Base-by-base conservation (phyloP, 2,329 filamentous ascomycete genomes). In the Fusarium sarcochroum region DNA sequence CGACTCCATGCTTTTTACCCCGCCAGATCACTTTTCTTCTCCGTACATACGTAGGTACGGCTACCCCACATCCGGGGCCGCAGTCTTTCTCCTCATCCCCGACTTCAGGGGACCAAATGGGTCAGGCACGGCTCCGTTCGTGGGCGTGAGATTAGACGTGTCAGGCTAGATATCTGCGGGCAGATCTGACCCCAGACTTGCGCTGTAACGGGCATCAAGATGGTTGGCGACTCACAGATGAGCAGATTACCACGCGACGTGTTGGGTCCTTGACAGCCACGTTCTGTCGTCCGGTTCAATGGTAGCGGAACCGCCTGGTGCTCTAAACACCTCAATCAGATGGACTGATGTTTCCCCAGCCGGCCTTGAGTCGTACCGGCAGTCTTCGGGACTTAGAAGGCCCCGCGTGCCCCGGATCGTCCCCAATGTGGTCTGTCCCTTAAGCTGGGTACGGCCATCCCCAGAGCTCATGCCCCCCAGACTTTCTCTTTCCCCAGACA, bases 31-130 rank as follows among this genome's bases (percentile, higher is more conserved):
- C 51, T 46, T 57, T 57, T 61, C 56, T 56, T 64, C 32, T 48
- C 44, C 48, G 40, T 59, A 56, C 48, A 50, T 46, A 37, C 38
- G 40, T 58, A 50, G 15, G 48, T 41, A 55, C 50, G 56, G 44
- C 64, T 70, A 69, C 67, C 67, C 67, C 67, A 69, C 63, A 64
- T 60, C 63, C 66, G 66, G 66, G 67, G 42, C 61, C 66, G 66
- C 67, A 64, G 48, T 68, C 49, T 54, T 54, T 56, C 60, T 69
- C 68, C 68, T 66, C 64, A 59, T 57, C 46, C 57, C 66, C 62
- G 62, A 56, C 45, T 63, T 52, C 30, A 69, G 27, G 66, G 57
- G 55, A 66, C 60, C 48, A 51, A 32, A 47, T 51, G 62, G 52
- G 61, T 57, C 62, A 48, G 57, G 47, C 34, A 58, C 66, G 52